Percentiles rank a stretch among this genome's conserved stretches.
Conservation (phyloP, 108 stramenopile genomes). For the Cyclostephanos invisitatus region DNA sequence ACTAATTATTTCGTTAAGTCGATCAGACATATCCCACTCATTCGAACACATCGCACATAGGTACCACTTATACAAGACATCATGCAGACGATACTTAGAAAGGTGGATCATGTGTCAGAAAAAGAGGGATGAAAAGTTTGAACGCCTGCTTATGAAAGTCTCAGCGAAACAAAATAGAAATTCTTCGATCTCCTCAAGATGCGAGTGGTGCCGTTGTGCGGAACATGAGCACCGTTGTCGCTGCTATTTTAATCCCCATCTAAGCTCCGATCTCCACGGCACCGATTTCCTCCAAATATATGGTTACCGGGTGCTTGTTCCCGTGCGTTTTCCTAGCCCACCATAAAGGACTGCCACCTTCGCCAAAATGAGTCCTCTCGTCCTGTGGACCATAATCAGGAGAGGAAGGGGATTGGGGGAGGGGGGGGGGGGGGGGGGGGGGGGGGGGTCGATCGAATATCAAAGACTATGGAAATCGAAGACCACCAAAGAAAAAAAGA, state of each 20-base stretch:
- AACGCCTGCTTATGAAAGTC: too few relatives aligned
- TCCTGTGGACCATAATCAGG: constrained; percentile 29
- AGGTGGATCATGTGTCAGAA: too few relatives aligned
- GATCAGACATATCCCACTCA: background rate
- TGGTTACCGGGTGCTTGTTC: constrained; percentile 16
- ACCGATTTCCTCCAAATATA: constrained; percentile 27
- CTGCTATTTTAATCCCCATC: too few relatives aligned
- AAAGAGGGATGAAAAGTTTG: too few relatives aligned
- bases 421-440: too few relatives aligned
- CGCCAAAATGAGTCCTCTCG: constrained; percentile 33
- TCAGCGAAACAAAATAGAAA: too few relatives aligned
- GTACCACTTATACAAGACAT: too few relatives aligned
- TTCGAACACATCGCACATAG: too few relatives aligned
- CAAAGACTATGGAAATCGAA: background rate
- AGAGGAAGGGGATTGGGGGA: background rate
- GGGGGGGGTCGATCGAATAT: background rate
- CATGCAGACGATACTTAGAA: too few relatives aligned
- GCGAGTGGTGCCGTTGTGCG: too few relatives aligned
- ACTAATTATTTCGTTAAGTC: background rate
- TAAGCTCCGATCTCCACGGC: constrained; percentile 18
- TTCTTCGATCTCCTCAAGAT: too few relatives aligned
- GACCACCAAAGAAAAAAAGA: background rate
- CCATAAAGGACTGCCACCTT: constrained; percentile 43
- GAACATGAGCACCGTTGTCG: too few relatives aligned
- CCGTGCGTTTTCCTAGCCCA: constrained; percentile 45